Evolutionary conservation across 306 rosid species (phyloP), one percentile per base, ranked within the genome.

Genomic region (Alnus glutinosa): DNA sequence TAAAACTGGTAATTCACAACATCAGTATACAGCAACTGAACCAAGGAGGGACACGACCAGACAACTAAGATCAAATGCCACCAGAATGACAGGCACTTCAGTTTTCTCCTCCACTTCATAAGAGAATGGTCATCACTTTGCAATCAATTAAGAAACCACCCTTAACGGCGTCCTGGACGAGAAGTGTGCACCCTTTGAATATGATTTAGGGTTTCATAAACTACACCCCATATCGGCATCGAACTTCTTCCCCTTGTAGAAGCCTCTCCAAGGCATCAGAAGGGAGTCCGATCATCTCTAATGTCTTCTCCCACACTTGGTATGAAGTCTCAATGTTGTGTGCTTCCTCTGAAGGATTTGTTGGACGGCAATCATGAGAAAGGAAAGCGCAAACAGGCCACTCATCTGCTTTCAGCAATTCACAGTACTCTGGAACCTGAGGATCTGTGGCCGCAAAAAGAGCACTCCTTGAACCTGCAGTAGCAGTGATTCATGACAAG

Each of bases 401-500:
- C 39, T 93, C 89, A 19, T 95, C 98, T 4, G 96, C 57, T 88
- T 91, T 95, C 88, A 95, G 79, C 82, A 91, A 76, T 51, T 95
- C 98, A 58, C 99, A 93, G 75, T 95, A 95, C 73, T 95, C 97
- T 0, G 94, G 78, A 83, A 95, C 88, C 77, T 93, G 97, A 80
- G 98, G 98, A 84, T 95, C 98, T 0, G 98, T 92, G 55, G 98
- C 98, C 12, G 98, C 94, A 77, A 95, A 95, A 44, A 95, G 96
- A 4, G 97, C 67, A 70, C 98, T 95, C 89, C 99, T 89, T 1
- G 98, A 84, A 89, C 99, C 99, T 95, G 90, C 83, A 89, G 69
- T 57, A n/a, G 61, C 44, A 50, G 57, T 14, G 55, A 67, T 42
- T 39, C 14, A 42, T 64, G 44, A 64, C n/a, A 37, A 37, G n/a